Conservation (phyloP, 2,329 filamentous ascomycete genomes). For the Botrytis pseudocinerea region DNA sequence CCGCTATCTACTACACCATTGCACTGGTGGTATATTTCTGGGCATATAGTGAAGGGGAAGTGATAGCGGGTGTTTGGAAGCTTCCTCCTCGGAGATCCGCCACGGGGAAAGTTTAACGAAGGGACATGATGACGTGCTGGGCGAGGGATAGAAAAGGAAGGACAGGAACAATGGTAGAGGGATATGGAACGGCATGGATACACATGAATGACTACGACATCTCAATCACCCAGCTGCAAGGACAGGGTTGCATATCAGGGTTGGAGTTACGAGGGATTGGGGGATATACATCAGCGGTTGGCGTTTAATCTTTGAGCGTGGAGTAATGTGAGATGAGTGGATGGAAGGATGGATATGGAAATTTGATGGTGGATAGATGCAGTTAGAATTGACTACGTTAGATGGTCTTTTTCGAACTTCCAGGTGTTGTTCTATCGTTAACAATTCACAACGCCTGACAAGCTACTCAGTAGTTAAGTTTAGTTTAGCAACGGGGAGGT, state of each 20-base stretch:
- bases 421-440: background rate
- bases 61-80: slow-evolving; percentile 47
- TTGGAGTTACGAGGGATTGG: slow-evolving; percentile 5
- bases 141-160: background rate
- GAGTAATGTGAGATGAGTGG: background rate
- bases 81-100: slow-evolving; percentile 31
- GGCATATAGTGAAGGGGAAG: slow-evolving; percentile 97
- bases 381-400: background rate
- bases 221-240: slow-evolving; percentile 4
- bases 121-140: background rate
- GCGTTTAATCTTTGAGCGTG: slow-evolving; percentile 15
- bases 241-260: background rate
- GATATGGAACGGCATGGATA: background rate
- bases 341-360: background rate
- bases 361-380: background rate
- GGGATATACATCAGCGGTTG: slow-evolving; percentile 17
- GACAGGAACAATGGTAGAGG: background rate
- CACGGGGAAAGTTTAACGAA: slow-evolving; percentile 35
- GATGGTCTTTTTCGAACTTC: background rate
- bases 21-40: slow-evolving; percentile 89
- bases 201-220: slow-evolving; percentile 15
- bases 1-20: slow-evolving; percentile 87
- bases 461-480: background rate
- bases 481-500: background rate
- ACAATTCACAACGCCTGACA: background rate